Percentiles rank a stretch among this genome's conserved stretches.
Conservation (phyloP, 2,329 filamentous ascomycete species). For the Penicillium aurantiogriseum region DNA sequence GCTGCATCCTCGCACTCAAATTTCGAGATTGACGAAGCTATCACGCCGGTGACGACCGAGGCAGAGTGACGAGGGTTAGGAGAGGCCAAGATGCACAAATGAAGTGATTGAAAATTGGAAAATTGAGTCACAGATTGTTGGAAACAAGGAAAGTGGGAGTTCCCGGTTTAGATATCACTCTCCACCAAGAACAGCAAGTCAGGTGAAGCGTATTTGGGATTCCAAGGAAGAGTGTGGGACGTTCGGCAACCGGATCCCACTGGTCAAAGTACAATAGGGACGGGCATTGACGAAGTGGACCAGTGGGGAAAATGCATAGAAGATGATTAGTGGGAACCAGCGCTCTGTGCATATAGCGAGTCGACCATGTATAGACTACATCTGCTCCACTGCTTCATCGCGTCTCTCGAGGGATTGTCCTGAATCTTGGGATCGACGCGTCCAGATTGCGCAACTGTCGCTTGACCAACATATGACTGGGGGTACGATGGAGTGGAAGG, state of each 20-base stretch:
- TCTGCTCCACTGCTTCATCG: conserved; percentile 17
- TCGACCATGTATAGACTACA: conserved; percentile 1
- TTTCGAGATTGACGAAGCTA: not conserved
- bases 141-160: conserved; percentile 11
- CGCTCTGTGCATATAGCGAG: conserved; percentile 9
- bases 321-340: conserved; percentile 12
- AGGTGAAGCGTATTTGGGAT: not conserved
- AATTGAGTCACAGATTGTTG: conserved; percentile 5
- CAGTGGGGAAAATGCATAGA: conserved; percentile 6
- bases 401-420: not conserved
- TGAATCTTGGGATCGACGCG: not conserved
- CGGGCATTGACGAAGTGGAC: not conserved
- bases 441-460: not conserved
- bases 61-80: not conserved
- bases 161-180: not conserved
- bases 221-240: not conserved
- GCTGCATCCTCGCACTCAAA: conserved; percentile 14
- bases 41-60: not conserved
- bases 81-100: not conserved
- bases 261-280: conserved; percentile 17
- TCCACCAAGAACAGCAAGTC: conserved; percentile 9
- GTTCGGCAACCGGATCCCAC: conserved; percentile 5
- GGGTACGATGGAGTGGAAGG: not conserved
- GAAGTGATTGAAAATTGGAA: not conserved
- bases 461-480: not conserved